Conservation (phyloP, 306 rosid species). For the Abrus precatorius region DNA sequence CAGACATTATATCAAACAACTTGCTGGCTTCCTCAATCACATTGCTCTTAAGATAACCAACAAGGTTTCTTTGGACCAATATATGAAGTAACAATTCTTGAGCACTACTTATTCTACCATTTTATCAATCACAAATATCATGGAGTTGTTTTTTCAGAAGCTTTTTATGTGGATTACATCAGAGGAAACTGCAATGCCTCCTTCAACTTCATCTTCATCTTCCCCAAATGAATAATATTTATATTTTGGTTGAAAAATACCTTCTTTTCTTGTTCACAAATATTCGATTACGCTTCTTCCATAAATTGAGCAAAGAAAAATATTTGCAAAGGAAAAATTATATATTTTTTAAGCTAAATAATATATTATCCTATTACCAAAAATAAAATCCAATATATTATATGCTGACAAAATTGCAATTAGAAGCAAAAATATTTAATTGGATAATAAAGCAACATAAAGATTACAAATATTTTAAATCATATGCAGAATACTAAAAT, state of each 20-base stretch:
- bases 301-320: not conserved
- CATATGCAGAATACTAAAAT: not conserved
- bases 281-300: not conserved
- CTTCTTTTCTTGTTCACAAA: not conserved
- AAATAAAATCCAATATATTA: not conserved
- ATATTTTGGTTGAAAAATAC: not conserved
- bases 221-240: not conserved
- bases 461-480: not conserved
- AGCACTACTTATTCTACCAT: constrained; percentile 61
- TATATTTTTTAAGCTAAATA: not conserved
- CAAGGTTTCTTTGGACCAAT: constrained; percentile 60
- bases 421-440: not conserved
- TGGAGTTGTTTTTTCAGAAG: constrained; percentile 49
- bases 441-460: not conserved
- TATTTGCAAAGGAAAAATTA: not conserved
- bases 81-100: constrained; percentile 52
- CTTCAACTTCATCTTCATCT: not conserved
- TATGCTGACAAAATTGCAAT: not conserved
- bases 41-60: constrained; percentile 57
- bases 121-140: constrained; percentile 66
- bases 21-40: constrained; percentile 56
- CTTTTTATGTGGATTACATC: not conserved
- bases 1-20: constrained; percentile 63
- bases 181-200: not conserved
- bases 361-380: not conserved